Base-by-base conservation (phyloP, 306 rosid genomes). In the Phaseolus lunatus region DNA sequence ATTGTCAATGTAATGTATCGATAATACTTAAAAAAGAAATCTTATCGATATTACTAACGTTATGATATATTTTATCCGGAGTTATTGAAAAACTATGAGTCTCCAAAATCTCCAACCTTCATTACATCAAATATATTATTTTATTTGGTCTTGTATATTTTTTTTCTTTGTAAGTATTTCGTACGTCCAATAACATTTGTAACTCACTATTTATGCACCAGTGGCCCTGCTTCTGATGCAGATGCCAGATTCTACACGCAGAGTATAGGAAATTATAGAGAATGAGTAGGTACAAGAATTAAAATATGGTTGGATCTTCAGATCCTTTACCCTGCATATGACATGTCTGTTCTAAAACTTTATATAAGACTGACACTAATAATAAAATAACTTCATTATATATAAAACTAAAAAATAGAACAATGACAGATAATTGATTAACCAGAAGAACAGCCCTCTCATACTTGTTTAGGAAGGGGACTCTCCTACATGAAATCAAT, bases 161-260 rank as follows among this genome's bases (percentile, higher is more conserved):
- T 26, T 35, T 37, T 37, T 20, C 5, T 9, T 2, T 43, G 43
- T 41, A n/a, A 5, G 18, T 16, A 24, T 26, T 26, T 59, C 0
- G 26, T 15, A 59, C 39, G 19, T 41, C 18, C 8, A 43, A 59
- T 56, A 72, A 39, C 44, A 9, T 39, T 39, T 39, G 44, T 39
- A 9, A 39, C 44, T 39, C 44, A 39, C 44, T 39, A 2, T 9
- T 72, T 57, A 45, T 64, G 64, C 24, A 0, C 11, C 0, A 31
- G 14, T 29, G 39, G 23, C 54, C 56, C 53, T 33, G 18, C 23
- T 45, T 63, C 39, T 48, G 52, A 49, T 41, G 31, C 58, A 43
- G 49, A 77, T 77, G 68, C 48, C 22, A 66, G 81, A 77, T 77
- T 53, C 74, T 77, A 24, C 29, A 35, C 14, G 75, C 37, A 49